Percentiles rank a stretch among this genome's conserved stretches.
These are phyloP conservation scores for Dipodascopsis tothii DNA, from an alignment of 805 yeast genomes.

Conservation along the genomic window DNA sequence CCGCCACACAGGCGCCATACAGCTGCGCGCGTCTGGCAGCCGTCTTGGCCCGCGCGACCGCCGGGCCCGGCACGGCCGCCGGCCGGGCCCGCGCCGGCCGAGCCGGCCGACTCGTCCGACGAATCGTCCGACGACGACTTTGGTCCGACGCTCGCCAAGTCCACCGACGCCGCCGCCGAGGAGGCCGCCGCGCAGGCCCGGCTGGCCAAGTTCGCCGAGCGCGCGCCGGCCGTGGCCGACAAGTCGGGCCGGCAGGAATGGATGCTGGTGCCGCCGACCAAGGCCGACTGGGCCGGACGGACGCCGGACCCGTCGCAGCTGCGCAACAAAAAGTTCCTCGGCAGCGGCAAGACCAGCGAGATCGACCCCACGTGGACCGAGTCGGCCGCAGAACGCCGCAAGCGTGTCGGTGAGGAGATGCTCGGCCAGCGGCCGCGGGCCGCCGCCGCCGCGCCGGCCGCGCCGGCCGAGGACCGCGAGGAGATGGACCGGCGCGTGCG, in stretches of 20 bases:
- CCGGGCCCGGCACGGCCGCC: not conserved
- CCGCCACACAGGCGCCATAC: not conserved
- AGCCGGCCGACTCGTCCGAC: not conserved
- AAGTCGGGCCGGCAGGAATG: constrained; percentile 23
- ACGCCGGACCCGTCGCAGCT: constrained; percentile 22
- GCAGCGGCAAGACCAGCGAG: constrained; percentile 2
- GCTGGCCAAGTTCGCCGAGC: constrained; percentile 5
- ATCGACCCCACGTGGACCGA: constrained; percentile 21
- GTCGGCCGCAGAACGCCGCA: constrained; percentile 21
- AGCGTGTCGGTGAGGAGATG: constrained; percentile 24
- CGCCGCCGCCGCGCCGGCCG: constrained; percentile 6
- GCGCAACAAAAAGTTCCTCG: constrained; percentile 13
- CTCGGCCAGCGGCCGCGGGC: constrained; percentile 18
- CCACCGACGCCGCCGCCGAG: constrained; percentile 11
- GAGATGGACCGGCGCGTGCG: constrained; percentile 16
- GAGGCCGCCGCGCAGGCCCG: constrained; percentile 16
- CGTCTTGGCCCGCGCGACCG: too few species aligned
- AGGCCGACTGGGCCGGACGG: constrained; percentile 19
- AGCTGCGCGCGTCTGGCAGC: too few species aligned
- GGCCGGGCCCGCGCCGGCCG: not conserved
- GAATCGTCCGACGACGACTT: constrained; percentile 9
- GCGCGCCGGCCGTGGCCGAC: not conserved
- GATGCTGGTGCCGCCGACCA: constrained; percentile 25
- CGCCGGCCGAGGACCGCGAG: constrained; percentile 6
- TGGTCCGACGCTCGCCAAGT: constrained; percentile 9